Percentiles rank a stretch among this genome's conserved stretches.
These are phyloP conservation scores for Fusarium napiforme DNA, from an alignment of 2,329 filamentous ascomycete genomes.

Conservation along the genomic window DNA sequence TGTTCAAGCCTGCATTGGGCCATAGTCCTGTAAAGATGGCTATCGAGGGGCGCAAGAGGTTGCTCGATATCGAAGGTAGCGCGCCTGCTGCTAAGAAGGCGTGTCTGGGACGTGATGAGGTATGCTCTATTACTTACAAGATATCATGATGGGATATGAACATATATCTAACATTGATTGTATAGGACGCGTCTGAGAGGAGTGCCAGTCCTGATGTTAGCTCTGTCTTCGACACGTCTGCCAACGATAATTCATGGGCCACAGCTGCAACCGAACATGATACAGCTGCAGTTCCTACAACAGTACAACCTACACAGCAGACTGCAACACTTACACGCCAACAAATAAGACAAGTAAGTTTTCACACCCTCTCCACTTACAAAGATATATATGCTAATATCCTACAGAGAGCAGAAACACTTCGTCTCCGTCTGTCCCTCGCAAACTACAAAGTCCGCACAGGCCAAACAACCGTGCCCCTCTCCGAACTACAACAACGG, in stretches of 20 bases:
- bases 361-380: not conserved
- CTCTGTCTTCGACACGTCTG: slow-evolving; percentile 63
- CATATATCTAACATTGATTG: slow-evolving; percentile 1
- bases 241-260: slow-evolving; percentile 59
- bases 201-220: slow-evolving; percentile 56
- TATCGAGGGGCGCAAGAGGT: slow-evolving; percentile 45
- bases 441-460: slow-evolving; percentile 81
- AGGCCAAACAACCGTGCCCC: slow-evolving; percentile 74
- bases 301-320: slow-evolving; percentile 17
- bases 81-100: slow-evolving; percentile 48
- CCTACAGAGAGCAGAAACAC: slow-evolving; percentile 69
- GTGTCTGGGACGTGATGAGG: slow-evolving; percentile 49
- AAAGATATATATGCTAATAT: slow-evolving; percentile 3
- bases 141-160: not conserved
- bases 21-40: slow-evolving; percentile 42
- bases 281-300: slow-evolving; percentile 5
- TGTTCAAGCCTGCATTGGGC: slow-evolving; percentile 35
- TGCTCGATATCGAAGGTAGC: slow-evolving; percentile 40
- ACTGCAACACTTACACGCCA: slow-evolving; percentile 58
- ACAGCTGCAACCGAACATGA: slow-evolving; percentile 64
- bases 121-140: slow-evolving; percentile 22
- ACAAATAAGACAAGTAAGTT: slow-evolving; percentile 62
- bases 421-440: slow-evolving; percentile 75
- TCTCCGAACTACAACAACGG: slow-evolving; percentile 65
- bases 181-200: slow-evolving; percentile 45